A percentile compares a stretch with the other conserved stretches of the same genome.
Conservation (phyloP, 306 rosid genomes). For the Dalbergia cultrata region DNA sequence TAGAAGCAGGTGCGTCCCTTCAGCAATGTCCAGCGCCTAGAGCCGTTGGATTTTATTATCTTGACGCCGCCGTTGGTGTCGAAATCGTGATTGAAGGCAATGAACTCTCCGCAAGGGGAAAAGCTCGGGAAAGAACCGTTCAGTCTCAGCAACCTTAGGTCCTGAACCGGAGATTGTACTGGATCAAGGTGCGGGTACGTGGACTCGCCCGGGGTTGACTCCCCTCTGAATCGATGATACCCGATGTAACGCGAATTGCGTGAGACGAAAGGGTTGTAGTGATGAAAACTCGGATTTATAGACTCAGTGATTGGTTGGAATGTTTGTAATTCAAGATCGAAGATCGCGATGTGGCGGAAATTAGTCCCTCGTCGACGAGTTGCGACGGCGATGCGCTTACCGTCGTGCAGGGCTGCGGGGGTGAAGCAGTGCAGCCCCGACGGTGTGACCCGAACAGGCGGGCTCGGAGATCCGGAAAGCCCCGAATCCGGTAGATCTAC, state of each 20-base stretch:
- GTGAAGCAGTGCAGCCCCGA: slow-evolving; percentile 84
- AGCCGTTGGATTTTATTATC: slow-evolving; percentile 68
- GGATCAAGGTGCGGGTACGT: slow-evolving; percentile 62
- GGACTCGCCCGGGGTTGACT: slow-evolving; percentile 60
- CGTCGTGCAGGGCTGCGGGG: slow-evolving; percentile 74
- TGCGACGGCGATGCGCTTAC: slow-evolving; percentile 66
- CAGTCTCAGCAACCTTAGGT: slow-evolving; percentile 61
- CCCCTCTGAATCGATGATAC: slow-evolving; percentile 87
- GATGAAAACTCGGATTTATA: slow-evolving; percentile 70
- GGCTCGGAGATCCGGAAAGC: neutral
- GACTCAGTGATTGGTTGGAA: slow-evolving; percentile 60
- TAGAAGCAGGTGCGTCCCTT: slow-evolving; percentile 64
- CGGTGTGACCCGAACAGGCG: slow-evolving; percentile 73
- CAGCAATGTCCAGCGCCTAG: slow-evolving; percentile 68
- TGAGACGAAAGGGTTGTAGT: slow-evolving; percentile 86
- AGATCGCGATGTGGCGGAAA: slow-evolving; percentile 79
- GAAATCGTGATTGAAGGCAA: slow-evolving; percentile 63
- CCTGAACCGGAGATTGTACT: slow-evolving; percentile 56
- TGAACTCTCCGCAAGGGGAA: slow-evolving; percentile 63
- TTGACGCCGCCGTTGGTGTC: slow-evolving; percentile 48
- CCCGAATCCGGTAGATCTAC: slow-evolving; percentile 49
- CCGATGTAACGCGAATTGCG: slow-evolving; percentile 64
- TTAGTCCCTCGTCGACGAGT: slow-evolving; percentile 63
- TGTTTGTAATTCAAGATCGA: slow-evolving; percentile 47
- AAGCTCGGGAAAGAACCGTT: slow-evolving; percentile 72